Percentiles rank a stretch among this genome's conserved stretches.
phyloP scores from a whole-genome alignment of 1,139 yeast species.

The Suhomyces bokatorum region DNA sequence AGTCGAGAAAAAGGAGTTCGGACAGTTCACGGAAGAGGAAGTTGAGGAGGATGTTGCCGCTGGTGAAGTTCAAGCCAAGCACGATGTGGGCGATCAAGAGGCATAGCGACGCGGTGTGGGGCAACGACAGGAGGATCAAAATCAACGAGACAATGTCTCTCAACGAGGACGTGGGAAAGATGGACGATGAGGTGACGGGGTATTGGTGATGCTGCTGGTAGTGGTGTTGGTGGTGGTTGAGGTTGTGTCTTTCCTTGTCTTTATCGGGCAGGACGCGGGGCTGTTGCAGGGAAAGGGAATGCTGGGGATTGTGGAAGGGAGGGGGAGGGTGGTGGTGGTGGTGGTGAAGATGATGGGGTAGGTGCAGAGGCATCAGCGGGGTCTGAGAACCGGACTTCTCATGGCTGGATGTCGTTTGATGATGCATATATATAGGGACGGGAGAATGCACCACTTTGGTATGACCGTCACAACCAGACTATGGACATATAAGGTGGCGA shows the following conservation, averaged over 20 bases:
- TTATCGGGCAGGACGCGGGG: not conserved
- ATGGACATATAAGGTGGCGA: constrained; percentile 5
- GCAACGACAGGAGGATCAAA: constrained; percentile 41
- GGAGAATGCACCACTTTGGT: constrained; percentile 1
- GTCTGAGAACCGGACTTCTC: constrained; percentile 8
- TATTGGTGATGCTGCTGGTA: constrained; percentile 14
- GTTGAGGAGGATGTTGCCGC: constrained; percentile 43
- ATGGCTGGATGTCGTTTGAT: constrained; percentile 7
- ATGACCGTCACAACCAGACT: constrained; percentile 1
- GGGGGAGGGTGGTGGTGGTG: not conserved
- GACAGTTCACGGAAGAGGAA: constrained; percentile 20
- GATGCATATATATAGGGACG: constrained; percentile 9
- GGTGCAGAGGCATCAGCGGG: constrained; percentile 8
- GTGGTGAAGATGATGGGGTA: constrained; percentile 5
- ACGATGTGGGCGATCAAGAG: constrained; percentile 41
- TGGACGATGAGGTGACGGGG: constrained; percentile 12
- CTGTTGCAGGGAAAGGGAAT: not conserved
- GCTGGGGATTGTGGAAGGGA: not conserved
- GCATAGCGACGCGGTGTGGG: constrained; percentile 41
- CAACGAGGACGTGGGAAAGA: constrained; percentile 34
- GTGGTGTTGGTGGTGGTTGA: constrained; percentile 12
- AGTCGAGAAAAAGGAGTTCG: constrained; percentile 5
- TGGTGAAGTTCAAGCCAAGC: constrained; percentile 43
- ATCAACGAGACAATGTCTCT: constrained; percentile 48
- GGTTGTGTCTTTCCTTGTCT: constrained; percentile 7